Conservation (phyloP, 2,329 filamentous ascomycete species). For the Scedosporium dehoogii region DNA sequence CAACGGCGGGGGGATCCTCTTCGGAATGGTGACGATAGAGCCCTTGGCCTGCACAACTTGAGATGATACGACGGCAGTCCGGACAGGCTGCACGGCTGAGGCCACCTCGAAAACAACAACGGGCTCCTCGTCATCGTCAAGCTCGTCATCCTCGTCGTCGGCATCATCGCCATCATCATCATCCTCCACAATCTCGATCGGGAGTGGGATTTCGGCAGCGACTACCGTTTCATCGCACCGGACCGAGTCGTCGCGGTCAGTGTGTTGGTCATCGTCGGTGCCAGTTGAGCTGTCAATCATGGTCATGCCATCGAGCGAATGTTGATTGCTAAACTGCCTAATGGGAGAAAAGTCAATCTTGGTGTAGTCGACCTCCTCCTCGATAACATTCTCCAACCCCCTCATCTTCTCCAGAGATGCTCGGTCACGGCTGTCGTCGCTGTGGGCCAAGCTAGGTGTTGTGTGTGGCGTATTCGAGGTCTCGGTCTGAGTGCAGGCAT, state of each 20-base stretch:
- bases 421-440: slow-evolving; percentile 38
- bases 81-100: slow-evolving; percentile 39
- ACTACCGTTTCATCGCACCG: slow-evolving; percentile 7
- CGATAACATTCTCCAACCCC: slow-evolving; percentile 29
- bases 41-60: slow-evolving; percentile 63
- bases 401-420: slow-evolving; percentile 24
- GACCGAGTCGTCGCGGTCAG: background rate
- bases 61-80: slow-evolving; percentile 46
- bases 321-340: slow-evolving; percentile 32
- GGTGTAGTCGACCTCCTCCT: slow-evolving; percentile 48
- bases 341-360: slow-evolving; percentile 44
- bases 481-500: slow-evolving; percentile 55
- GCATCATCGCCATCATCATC: slow-evolving; percentile 29
- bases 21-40: slow-evolving; percentile 75
- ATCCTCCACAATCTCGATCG: slow-evolving; percentile 15
- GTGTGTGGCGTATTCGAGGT: slow-evolving; percentile 41
- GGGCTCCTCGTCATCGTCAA: slow-evolving; percentile 49
- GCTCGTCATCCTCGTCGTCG: slow-evolving; percentile 37
- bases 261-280: slow-evolving; percentile 9
- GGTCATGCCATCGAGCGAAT: slow-evolving; percentile 21
- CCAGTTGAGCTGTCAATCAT: slow-evolving; percentile 9
- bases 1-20: slow-evolving; percentile 66
- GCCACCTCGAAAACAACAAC: slow-evolving; percentile 62
- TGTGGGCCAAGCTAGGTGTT: slow-evolving; percentile 43
- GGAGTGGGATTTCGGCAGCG: slow-evolving; percentile 19